These are phyloP conservation scores for Diatrype stigma DNA, from an alignment of 2,329 filamentous ascomycete genomes.

Conservation along the genomic window DNA sequence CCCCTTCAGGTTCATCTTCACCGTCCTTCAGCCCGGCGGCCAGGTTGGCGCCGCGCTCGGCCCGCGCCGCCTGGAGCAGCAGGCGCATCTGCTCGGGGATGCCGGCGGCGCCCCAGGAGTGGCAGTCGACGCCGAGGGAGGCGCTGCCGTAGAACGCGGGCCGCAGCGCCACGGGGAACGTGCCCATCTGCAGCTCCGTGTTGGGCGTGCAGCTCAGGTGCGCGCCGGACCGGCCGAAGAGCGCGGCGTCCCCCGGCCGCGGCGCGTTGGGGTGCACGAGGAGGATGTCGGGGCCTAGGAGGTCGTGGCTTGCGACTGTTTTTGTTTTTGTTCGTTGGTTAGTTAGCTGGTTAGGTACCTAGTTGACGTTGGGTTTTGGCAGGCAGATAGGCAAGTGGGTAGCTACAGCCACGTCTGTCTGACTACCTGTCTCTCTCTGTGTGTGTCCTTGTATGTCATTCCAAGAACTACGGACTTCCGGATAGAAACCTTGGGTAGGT, in stretches of 20 bases:
- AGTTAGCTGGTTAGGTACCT: too few species aligned
- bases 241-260: slow-evolving; percentile 28
- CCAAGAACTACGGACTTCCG: too few species aligned
- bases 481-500: too few species aligned
- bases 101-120: slow-evolving; percentile 24
- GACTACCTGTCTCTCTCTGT: too few species aligned
- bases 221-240: slow-evolving; percentile 30
- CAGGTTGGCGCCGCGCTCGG: slow-evolving; percentile 24
- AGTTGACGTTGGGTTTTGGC: too few species aligned
- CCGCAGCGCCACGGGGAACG: slow-evolving; percentile 31
- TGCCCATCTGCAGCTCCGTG: slow-evolving; percentile 48
- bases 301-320: slow-evolving; percentile 27
- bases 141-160: slow-evolving; percentile 25
- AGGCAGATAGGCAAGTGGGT: too few species aligned
- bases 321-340: too few species aligned
- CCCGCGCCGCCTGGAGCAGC: slow-evolving; percentile 27
- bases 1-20: too few species aligned
- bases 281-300: slow-evolving; percentile 38
- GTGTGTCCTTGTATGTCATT: too few species aligned
- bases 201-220: slow-evolving; percentile 42
- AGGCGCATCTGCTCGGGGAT: slow-evolving; percentile 31
- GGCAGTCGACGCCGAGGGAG: slow-evolving; percentile 32
- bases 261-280: slow-evolving; percentile 36
- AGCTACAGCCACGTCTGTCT: too few species aligned
- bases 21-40: slow-evolving; percentile 7